A percentile compares a stretch with the other conserved stretches of the same genome.
Evolutionary conservation across 371 early-diverging fungal species (phyloP).

Genomic region (Rhizopus delemar): DNA sequence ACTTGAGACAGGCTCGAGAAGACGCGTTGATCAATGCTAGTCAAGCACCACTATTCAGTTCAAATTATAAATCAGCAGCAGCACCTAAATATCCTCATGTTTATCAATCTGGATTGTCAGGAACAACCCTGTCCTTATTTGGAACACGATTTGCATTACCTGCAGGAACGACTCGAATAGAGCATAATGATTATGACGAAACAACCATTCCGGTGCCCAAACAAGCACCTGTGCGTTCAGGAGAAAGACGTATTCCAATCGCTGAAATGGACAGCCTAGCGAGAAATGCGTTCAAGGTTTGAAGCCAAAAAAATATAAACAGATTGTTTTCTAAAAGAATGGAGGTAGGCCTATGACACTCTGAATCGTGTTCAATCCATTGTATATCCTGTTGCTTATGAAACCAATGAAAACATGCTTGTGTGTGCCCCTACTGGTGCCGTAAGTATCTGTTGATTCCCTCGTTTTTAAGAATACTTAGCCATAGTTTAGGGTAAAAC

Average conservation of each 20-base stretch:
- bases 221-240: conserved; percentile 57
- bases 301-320: neutral
- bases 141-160: conserved; percentile 76
- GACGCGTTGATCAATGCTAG: conserved; percentile 48
- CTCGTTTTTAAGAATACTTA: conserved; percentile 9
- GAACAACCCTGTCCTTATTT: conserved; percentile 56
- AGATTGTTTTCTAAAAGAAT: neutral
- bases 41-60: conserved; percentile 43
- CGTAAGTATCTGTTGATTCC: conserved; percentile 51
- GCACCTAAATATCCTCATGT: conserved; percentile 60
- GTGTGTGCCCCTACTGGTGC: conserved; percentile 99
- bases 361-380: conserved; percentile 95
- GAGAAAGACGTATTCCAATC: conserved; percentile 64
- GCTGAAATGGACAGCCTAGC: conserved; percentile 73
- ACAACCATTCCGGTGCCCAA: conserved; percentile 74
- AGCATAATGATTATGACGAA: conserved; percentile 77
- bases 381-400: conserved; percentile 90
- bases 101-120: conserved; percentile 55
- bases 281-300: conserved; percentile 74
- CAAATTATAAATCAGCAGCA: conserved; percentile 33
- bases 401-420: conserved; percentile 96
- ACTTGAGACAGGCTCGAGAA: conserved; percentile 57
- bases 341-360: conserved; percentile 71
- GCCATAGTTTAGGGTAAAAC: conserved; percentile 89
- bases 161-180: conserved; percentile 65